Conservation (phyloP, 257 asterid genomes). For the Solanum neorickii region DNA sequence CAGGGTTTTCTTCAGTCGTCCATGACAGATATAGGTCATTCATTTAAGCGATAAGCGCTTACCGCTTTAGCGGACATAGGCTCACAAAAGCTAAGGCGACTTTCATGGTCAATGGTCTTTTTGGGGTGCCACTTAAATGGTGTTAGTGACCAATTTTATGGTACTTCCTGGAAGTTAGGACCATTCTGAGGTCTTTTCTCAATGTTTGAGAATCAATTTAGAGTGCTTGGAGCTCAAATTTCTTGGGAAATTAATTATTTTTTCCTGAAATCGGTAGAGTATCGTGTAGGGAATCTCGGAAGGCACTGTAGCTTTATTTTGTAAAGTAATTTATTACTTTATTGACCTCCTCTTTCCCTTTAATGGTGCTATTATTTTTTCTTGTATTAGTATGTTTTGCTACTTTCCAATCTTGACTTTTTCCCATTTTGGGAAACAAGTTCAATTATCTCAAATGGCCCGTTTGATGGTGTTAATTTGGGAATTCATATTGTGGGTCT, state of each 20-base stretch:
- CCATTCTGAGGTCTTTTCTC: neutral
- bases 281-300: neutral
- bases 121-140: neutral
- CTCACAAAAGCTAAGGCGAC: no score
- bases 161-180: neutral
- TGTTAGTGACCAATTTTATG: neutral
- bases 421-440: neutral
- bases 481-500: neutral
- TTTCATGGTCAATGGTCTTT: neutral
- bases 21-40: neutral
- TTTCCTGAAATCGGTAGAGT: neutral
- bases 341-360: neutral
- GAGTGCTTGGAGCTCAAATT: neutral
- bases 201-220: neutral
- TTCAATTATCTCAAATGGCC: neutral
- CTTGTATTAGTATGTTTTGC: neutral
- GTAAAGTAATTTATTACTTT: neutral
- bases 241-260: no score
- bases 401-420: neutral
- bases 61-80: no score
- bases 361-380: no score
- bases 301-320: no score
- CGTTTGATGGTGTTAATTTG: neutral
- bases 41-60: no score
- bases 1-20: neutral